Percentiles rank a stretch among this genome's conserved stretches.
Conservation (phyloP, 2,329 filamentous ascomycete genomes). For the Alternaria ethzedia region DNA sequence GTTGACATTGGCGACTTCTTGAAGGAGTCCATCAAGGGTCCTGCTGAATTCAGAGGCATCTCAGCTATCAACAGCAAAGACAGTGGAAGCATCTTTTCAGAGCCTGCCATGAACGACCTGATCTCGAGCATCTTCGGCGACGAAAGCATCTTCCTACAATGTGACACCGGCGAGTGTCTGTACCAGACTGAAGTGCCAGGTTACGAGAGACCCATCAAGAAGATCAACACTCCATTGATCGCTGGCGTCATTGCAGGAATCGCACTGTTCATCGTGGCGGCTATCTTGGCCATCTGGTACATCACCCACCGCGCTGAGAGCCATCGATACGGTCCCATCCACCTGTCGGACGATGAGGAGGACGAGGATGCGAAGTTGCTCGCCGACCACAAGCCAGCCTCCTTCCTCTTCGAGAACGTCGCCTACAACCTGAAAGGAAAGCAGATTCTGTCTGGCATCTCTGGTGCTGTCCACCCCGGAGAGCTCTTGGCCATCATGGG, state of each 20-base stretch:
- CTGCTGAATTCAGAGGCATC: slow-evolving; percentile 79
- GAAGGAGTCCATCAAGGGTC: slow-evolving; percentile 80
- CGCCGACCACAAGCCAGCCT: slow-evolving; percentile 87
- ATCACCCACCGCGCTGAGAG: slow-evolving; percentile 74
- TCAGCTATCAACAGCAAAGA: slow-evolving; percentile 64
- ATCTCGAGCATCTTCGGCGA: slow-evolving; percentile 92
- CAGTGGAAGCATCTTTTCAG: slow-evolving; percentile 82
- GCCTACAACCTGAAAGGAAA: slow-evolving; percentile 87
- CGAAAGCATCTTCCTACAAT: slow-evolving; percentile 82
- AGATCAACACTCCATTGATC: slow-evolving; percentile 96
- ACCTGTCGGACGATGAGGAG: slow-evolving; percentile 82
- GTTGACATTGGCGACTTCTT: slow-evolving; percentile 93
- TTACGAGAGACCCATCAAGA: slow-evolving; percentile 85
- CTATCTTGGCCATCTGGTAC: slow-evolving; percentile 86
- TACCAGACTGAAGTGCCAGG: slow-evolving; percentile 93
- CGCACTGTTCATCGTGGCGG: slow-evolving; percentile 85
- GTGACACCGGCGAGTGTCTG: slow-evolving; percentile 87
- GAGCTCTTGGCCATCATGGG: slow-evolving; percentile 98
- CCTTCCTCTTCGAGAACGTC: slow-evolving; percentile 86
- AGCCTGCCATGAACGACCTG: slow-evolving; percentile 90
- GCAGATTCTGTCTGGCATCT: slow-evolving; percentile 79
- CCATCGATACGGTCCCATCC: slow-evolving; percentile 72
- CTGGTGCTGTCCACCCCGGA: slow-evolving; percentile 90
- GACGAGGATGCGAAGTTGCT: slow-evolving; percentile 85
- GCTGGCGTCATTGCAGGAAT: slow-evolving; percentile 88